A percentile compares a stretch with the other conserved stretches of the same genome.
Conservation (phyloP, 306 rosid species). For the Dalbergia cultrata region DNA sequence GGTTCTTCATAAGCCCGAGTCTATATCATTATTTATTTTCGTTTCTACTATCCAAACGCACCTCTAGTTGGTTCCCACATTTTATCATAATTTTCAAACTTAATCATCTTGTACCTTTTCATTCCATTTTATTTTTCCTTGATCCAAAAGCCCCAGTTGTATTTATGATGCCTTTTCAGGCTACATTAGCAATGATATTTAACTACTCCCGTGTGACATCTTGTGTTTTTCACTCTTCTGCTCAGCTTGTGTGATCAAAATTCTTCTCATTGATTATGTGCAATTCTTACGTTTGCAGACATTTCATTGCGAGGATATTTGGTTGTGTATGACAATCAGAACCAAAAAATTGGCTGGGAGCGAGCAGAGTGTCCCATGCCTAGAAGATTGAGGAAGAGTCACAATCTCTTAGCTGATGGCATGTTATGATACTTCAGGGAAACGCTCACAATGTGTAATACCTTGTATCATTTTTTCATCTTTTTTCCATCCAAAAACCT, state of each 20-base stretch:
- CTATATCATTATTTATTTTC: no score
- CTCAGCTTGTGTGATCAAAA: background rate
- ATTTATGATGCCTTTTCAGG: no score
- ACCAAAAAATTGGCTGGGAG: slow-evolving; percentile 79
- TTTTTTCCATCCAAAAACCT: background rate
- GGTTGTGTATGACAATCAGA: slow-evolving; percentile 78
- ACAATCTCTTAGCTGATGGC: slow-evolving; percentile 42
- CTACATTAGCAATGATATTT: background rate
- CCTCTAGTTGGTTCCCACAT: background rate
- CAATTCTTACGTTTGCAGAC: slow-evolving; percentile 57
- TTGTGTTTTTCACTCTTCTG: background rate
- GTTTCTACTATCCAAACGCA: background rate
- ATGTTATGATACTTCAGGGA: slow-evolving; percentile 30
- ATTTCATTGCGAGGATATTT: slow-evolving; percentile 72
- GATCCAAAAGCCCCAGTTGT: background rate
- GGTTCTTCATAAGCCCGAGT: no score
- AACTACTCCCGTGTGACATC: background rate
- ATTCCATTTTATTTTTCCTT: background rate
- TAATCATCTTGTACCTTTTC: slow-evolving; percentile 5
- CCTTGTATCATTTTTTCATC: slow-evolving; percentile 5
- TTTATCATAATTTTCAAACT: background rate
- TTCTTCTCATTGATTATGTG: background rate
- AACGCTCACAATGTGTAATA: background rate
- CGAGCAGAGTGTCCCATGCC: slow-evolving; percentile 62
- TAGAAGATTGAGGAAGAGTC: slow-evolving; percentile 51